Evolutionary conservation across 2,329 filamentous ascomycete species (phyloP), one percentile per base, ranked within the genome.

Genomic region (Pseudogymnoascus sp.): DNA sequence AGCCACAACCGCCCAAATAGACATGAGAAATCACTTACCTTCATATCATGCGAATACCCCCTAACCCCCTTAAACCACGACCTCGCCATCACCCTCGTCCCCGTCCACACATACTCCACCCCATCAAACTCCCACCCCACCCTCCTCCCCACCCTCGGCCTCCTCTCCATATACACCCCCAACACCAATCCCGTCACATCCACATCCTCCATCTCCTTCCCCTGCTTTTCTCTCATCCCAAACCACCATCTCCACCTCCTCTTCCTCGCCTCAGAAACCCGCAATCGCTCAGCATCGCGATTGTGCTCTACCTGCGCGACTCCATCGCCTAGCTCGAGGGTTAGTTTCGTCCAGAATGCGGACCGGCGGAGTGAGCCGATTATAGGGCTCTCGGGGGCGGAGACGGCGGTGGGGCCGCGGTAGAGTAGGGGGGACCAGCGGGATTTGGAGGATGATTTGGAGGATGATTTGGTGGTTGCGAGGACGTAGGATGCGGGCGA

Each of bases 31-130:
- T 12, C 16, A 55, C 49, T 3, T 3, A 55, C 49, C 49, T 55
- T 55, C 49, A 55, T 35, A 35, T 55, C 49, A 33, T 55, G 49
- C 10, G n/a, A 33, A 1, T 19, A 55, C 49, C 49, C 49, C 11
- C 12, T 55, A 66, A 66, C 26, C 67, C 41, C 66, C 64, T 59
- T 69, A 67, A 26, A 66, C 64, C 35, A 66, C 68, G 45, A 67
- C 66, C 45, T 69, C 66, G 6, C 66, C 67, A 43, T 69, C 67
- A 21, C 69, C 68, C 8, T 69, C 68, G 60, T 68, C 68, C 19
- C 67, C 8, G n/a, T 12, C 49, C 49, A 55, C 29, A 12, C 26
- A 12, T 8, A 55, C 49, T 6, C 49, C 29, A 16, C 26, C n/a
- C 45, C 45, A 31, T 52, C 45, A 31, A 31, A 31, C 45, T 33